Conservation (phyloP, 75 land plant genomes). For the Pinus taeda region DNA sequence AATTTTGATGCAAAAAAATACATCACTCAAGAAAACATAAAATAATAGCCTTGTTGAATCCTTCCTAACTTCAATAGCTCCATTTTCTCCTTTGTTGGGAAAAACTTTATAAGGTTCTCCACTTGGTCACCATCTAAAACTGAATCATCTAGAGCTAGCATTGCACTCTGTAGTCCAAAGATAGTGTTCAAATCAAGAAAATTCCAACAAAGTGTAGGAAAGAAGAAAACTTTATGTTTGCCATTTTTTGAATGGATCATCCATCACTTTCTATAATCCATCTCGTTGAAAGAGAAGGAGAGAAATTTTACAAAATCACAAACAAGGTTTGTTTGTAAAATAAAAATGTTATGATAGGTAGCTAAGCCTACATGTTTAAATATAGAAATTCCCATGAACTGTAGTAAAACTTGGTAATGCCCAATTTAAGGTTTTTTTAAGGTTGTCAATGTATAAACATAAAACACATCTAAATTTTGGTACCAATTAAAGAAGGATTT, state of each 20-base stretch:
- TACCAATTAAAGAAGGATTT: background rate
- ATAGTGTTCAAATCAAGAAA: slow-evolving; percentile 2
- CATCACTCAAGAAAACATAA: background rate
- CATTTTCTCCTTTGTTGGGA: slow-evolving; percentile 91
- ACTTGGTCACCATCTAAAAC: too few species aligned
- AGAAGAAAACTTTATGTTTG: too few species aligned
- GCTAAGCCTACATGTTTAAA: background rate
- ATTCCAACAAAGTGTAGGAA: background rate
- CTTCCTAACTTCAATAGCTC: slow-evolving; percentile 67
- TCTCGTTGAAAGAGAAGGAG: too few species aligned
- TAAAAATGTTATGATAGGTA: background rate
- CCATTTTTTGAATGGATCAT: background rate
- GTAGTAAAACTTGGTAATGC: background rate
- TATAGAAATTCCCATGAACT: background rate
- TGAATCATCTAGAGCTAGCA: too few species aligned
- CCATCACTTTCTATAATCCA: background rate
- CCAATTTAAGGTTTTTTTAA: background rate
- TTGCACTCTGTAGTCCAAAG: too few species aligned
- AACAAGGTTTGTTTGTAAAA: background rate
- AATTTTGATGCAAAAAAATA: background rate
- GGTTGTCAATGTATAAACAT: background rate
- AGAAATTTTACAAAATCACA: background rate
- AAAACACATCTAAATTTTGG: background rate
- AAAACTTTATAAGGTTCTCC: slow-evolving; percentile 81
- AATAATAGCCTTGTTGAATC: background rate